Conservation (phyloP, 2,329 filamentous ascomycete genomes). For the Colletotrichum costaricense region DNA sequence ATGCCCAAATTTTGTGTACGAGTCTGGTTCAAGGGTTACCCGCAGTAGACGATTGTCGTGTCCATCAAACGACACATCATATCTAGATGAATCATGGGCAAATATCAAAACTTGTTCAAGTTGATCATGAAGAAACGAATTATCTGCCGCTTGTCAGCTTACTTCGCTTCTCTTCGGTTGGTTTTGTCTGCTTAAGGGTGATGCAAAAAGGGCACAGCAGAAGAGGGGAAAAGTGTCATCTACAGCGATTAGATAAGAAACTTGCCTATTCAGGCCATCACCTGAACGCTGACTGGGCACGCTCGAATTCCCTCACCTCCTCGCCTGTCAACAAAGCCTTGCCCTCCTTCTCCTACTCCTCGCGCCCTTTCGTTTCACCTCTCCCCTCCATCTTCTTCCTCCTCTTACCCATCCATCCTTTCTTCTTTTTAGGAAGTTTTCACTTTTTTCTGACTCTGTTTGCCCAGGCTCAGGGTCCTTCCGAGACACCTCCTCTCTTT, state of each 20-base stretch:
- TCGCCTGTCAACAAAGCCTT: not conserved
- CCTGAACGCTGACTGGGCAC: slow-evolving; percentile 28
- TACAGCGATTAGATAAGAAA: slow-evolving; percentile 31
- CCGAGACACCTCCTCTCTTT: slow-evolving; percentile 18
- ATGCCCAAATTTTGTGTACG: not conserved
- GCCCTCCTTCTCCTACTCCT: not conserved
- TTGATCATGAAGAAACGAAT: not conserved
- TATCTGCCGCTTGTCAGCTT: not conserved
- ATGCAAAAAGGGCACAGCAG: too few species aligned
- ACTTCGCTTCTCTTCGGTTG: not conserved
- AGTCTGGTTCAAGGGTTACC: not conserved
- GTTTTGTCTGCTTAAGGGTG: slow-evolving; percentile 1
- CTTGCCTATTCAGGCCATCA: slow-evolving; percentile 34
- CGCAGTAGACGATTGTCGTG: not conserved
- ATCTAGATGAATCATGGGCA: not conserved
- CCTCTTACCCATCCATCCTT: not conserved
- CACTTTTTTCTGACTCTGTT: not conserved
- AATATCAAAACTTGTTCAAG: not conserved
- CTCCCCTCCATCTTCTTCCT: not conserved
- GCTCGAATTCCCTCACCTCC: not conserved
- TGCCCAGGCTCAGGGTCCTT: slow-evolving; percentile 17
- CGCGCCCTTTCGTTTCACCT: not conserved
- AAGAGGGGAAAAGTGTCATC: not conserved
- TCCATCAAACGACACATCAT: not conserved
- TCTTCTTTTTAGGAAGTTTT: not conserved